Base-by-base conservation (phyloP, 1,139 yeast species). In the Pichia sp. region DNA sequence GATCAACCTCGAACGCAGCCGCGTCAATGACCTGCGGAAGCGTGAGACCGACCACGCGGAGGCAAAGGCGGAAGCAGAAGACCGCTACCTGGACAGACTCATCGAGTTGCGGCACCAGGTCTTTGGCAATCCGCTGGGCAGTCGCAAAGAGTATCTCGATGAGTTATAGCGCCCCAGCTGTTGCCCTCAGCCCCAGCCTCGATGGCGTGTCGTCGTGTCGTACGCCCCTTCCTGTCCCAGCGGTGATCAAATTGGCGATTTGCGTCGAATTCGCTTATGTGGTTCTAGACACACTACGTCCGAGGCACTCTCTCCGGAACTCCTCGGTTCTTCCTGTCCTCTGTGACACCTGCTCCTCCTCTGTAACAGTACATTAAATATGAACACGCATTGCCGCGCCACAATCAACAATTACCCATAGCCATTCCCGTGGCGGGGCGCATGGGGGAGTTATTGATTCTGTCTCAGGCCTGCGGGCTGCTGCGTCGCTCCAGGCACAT, bases 71-170 rank as follows among this genome's bases (percentile, higher is more conserved):
- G 61, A 63, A 50, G 66, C 63, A 15, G 45, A 6, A 2, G 50
- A 45, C 13, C 71, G 68, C 4, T 77, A 80, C 52, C 80, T 78
- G 54, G 69, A 73, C 47, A 72, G 70, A 49, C 68, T 85, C 66
- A 66, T 82, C n/a, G 74, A 75, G 31, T 79, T 85, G 15, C 79
- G 96, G 62, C 93, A 88, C 67, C 67, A 72, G 36, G 81, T 86
- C 1, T 90, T 88, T 72, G 97, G 96, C 1, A 90, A 90, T 64
- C 90, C 89, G 10, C 75, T 80, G 65, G 96, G 87, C 0, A 69
- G 74, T 54, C 75, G 92, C 57, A 83, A 83, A 63, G 82, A 80
- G 49, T 63, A 73, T 57, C 73, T 72, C 11, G 86, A 82, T 66
- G 89, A 84, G 57, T 68, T 83, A 42, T 80, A 62, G n/a, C 11